A percentile compares a stretch with the other conserved stretches of the same genome.
These are phyloP conservation scores for Flaveria robusta DNA, from an alignment of 129 eudicot genomes.

Conservation along the genomic window DNA sequence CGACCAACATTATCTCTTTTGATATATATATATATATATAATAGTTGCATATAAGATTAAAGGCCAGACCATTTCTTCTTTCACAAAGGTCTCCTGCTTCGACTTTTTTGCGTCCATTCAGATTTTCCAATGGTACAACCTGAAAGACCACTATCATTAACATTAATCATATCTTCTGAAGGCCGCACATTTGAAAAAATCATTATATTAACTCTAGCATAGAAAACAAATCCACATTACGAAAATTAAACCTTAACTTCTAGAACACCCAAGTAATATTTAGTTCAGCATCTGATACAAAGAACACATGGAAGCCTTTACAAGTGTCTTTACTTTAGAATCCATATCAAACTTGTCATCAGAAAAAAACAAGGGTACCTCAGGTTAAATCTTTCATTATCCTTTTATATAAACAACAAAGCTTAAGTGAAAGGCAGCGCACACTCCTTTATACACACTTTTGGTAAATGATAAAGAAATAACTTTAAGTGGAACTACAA, in stretches of 20 bases:
- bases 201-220: constrained; percentile 9
- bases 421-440: background rate
- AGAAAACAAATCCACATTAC: background rate
- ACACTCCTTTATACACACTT: constrained; percentile 16
- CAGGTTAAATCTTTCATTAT: background rate
- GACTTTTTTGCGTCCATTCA: constrained; percentile 93
- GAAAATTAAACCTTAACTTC: background rate
- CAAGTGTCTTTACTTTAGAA: background rate
- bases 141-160: constrained; percentile 29
- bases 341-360: constrained; percentile 20
- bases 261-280: background rate
- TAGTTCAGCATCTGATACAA: too few species aligned
- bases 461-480: background rate
- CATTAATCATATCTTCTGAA: constrained; percentile 8
- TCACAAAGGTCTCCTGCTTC: constrained; percentile 98
- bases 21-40: background rate
- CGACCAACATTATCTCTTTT: constrained; percentile 9
- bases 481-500: background rate
- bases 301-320: background rate
- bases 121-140: constrained; percentile 95
- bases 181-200: background rate
- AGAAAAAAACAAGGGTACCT: background rate
- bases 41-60: constrained; percentile 15
- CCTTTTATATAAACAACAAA: background rate
- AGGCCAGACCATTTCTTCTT: constrained; percentile 79